These are phyloP conservation scores for Plasmodium berghei DNA, from an alignment of 169 alveolate species.

Conservation along the genomic window DNA sequence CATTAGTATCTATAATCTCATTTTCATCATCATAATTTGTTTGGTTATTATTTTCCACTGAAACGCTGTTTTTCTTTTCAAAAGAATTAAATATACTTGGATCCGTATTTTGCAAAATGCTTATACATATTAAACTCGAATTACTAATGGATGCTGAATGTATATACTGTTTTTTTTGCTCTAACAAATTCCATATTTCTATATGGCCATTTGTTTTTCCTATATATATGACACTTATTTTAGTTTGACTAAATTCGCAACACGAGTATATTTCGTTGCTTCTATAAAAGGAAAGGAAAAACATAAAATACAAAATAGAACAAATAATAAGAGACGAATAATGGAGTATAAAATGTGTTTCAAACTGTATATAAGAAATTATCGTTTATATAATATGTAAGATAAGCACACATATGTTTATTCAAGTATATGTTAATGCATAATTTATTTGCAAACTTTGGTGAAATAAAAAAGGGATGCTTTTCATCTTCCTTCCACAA, in stretches of 20 bases:
- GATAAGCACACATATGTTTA: neutral
- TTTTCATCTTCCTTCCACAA: constrained; percentile 66
- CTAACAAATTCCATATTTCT: constrained; percentile 74
- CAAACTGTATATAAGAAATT: neutral
- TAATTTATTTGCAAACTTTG: constrained; percentile 14
- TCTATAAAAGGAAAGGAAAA: constrained; percentile 6
- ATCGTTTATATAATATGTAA: neutral
- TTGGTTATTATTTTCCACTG: constrained; percentile 5
- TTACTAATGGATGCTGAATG: constrained; percentile 60
- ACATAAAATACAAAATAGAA: neutral
- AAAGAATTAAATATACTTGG: constrained; percentile 3
- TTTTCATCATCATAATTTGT: constrained; percentile 18
- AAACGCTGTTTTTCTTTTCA: constrained; percentile 22
- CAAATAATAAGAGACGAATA: neutral
- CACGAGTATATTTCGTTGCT: constrained; percentile 75
- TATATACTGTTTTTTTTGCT: constrained; percentile 49
- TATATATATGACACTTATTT: constrained; percentile 59
- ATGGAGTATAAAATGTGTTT: neutral
- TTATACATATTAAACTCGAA: constrained; percentile 65
- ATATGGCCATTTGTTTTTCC: constrained; percentile 76
- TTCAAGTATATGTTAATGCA: no score
- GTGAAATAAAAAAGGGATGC: constrained; percentile 67
- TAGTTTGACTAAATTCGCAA: constrained; percentile 71
- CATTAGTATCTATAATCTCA: constrained; percentile 71
- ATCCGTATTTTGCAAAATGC: constrained; percentile 43